Conservation (phyloP, 306 rosid species). For the Trifolium subterraneum region DNA sequence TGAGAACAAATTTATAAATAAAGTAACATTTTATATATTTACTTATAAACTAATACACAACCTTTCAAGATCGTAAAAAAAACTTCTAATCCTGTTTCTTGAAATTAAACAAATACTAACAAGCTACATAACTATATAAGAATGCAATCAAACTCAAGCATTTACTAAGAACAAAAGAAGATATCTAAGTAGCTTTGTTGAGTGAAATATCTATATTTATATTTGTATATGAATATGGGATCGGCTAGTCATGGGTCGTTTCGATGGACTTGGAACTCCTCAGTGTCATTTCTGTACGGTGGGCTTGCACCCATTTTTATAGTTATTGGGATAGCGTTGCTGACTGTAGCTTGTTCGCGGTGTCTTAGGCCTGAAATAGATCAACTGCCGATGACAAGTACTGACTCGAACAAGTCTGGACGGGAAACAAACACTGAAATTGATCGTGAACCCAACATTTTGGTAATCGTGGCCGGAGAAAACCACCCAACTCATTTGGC, state of each 20-base stretch:
- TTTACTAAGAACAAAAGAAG: background rate
- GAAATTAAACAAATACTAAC: slow-evolving; percentile 12
- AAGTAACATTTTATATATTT: background rate
- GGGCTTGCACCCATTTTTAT: slow-evolving; percentile 42
- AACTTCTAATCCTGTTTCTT: background rate
- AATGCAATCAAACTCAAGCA: background rate
- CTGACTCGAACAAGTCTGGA: background rate
- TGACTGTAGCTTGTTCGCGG: slow-evolving; percentile 33
- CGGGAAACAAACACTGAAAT: background rate
- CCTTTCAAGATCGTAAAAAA: slow-evolving; percentile 24
- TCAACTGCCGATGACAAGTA: background rate
- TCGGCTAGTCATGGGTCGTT: background rate
- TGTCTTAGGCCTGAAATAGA: background rate
- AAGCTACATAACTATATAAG: slow-evolving; percentile 9
- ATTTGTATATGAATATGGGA: background rate
- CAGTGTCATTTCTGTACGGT: slow-evolving; percentile 42
- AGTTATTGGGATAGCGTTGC: slow-evolving; percentile 28
- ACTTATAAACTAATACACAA: background rate
- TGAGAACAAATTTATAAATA: slow-evolving; percentile 28
- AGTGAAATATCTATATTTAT: background rate
- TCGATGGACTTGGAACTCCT: slow-evolving; percentile 42
- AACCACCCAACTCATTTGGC: slow-evolving; percentile 46
- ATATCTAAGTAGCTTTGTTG: background rate
- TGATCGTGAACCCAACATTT: slow-evolving; percentile 24
- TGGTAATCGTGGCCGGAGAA: slow-evolving; percentile 48